These are phyloP conservation scores for Globisporangium viniferum DNA, from an alignment of 352 stramenopile genomes.

Conservation along the genomic window DNA sequence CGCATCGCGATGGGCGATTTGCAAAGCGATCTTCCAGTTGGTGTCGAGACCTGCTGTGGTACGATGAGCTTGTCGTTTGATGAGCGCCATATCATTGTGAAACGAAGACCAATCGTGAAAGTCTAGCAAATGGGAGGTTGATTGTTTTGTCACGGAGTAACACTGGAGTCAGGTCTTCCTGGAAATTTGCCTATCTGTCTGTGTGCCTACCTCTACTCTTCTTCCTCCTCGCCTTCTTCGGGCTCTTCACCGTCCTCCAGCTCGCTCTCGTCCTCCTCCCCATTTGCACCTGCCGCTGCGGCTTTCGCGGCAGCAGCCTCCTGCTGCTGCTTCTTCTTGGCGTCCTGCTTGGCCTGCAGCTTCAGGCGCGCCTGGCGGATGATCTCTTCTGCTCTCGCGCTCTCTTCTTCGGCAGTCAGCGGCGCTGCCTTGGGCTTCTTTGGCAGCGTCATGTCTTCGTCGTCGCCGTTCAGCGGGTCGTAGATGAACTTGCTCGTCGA, in stretches of 20 bases:
- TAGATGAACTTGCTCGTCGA: conserved; percentile 13
- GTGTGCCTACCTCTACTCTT: background rate
- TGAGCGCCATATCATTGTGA: background rate
- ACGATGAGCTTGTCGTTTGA: background rate
- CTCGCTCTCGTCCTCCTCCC: conserved; percentile 35
- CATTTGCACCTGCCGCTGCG: conserved; percentile 3
- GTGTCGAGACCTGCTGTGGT: background rate
- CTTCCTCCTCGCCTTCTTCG: conserved; percentile 42
- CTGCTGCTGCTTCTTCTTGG: conserved; percentile 1
- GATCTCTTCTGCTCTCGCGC: conserved; percentile 56
- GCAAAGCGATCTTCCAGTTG: background rate
- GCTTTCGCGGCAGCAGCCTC: conserved; percentile 13
- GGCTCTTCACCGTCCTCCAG: conserved; percentile 54
- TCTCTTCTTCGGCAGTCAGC: conserved; percentile 46
- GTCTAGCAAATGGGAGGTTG: background rate
- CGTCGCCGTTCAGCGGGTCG: conserved; percentile 13
- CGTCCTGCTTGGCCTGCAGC: conserved; percentile 35
- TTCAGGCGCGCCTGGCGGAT: conserved; percentile 66
- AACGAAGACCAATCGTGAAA: background rate
- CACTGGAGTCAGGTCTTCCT: background rate
- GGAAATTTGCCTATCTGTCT: background rate
- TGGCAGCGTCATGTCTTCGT: conserved; percentile 8
- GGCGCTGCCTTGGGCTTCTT: conserved; percentile 11
- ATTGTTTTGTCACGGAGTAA: background rate
- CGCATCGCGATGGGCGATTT: background rate